Evolutionary conservation across 2,329 filamentous ascomycete genomes (phyloP).

Genomic region (Chalaropsis thielavioides): DNA sequence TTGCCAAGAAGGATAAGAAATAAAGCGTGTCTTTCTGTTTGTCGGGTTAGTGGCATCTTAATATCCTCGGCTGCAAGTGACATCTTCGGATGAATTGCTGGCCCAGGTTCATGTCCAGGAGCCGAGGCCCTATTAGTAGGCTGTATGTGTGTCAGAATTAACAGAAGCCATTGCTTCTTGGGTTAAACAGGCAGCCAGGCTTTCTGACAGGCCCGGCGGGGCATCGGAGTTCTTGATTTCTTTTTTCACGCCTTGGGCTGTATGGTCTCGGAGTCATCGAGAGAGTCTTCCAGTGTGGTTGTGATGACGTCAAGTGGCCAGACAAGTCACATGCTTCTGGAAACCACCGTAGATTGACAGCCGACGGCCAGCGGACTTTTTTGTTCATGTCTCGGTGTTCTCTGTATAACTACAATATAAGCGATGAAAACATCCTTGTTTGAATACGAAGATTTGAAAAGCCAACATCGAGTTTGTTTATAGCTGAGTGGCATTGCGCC

Average conservation of each 20-base stretch:
- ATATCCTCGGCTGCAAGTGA: background rate
- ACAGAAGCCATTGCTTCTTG: background rate
- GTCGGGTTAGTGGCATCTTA: background rate
- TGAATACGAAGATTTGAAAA: background rate
- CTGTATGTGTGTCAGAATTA: background rate
- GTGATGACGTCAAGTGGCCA: background rate
- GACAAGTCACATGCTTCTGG: background rate
- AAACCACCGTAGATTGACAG: background rate
- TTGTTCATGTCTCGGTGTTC: background rate
- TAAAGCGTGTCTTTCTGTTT: background rate
- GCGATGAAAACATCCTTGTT: background rate
- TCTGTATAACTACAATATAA: background rate
- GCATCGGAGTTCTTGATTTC: background rate
- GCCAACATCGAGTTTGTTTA: background rate
- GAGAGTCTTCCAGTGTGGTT: background rate
- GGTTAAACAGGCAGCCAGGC: background rate
- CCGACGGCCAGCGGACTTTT: background rate
- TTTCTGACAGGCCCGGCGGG: background rate
- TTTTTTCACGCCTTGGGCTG: background rate
- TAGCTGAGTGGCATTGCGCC: too few relatives aligned
- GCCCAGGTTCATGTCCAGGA: background rate
- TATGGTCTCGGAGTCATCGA: background rate
- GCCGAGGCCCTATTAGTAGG: background rate
- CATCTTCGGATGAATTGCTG: background rate
- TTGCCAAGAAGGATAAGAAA: slow-evolving; percentile 47